Evolutionary conservation across 1,284 basidiomycete genomes (phyloP), one percentile per base, ranked within the genome.

Genomic region (Puccinia hordei): DNA sequence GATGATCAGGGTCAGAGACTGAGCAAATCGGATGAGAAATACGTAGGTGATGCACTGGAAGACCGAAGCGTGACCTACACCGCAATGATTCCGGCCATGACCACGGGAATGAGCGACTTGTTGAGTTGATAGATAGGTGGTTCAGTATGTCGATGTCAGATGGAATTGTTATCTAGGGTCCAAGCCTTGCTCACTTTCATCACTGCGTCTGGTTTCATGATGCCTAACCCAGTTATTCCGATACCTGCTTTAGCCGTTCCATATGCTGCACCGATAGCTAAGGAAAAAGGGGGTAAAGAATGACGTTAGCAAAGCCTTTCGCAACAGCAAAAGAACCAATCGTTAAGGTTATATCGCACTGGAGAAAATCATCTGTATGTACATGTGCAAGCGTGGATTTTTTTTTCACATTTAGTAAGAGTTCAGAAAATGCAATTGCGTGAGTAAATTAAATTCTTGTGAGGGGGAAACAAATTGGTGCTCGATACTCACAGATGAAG

Each of bases 11-110:
- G 49, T 76, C 59, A 66, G 35, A 53, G 17, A 24, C 12, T 15
- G 46, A 76, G n/a, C 5, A 33, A 13, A 8, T 57, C 27, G 57
- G n/a, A 63, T 44, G 24, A 68, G 17, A 19, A 22, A 24, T 27
- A 17, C 9, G 19, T 19, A 53, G 35, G 12, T 55, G 35, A 19
- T 15, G n/a, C 63, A 3, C 17, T 22, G 27, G 6, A 49, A 69
- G 57, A 65, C n/a, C n/a, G 10, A 55, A 49, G 27, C 33, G 17
- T 35, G 44, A 35, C 65, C 81, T 82, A 80, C 81, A 87, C 90
- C 74, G 90, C 90, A 83, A 91, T 95, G 88, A 99, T 98, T 94
- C 95, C 95, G 89, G 95, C 94, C 95, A 99, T 98, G 87, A 99
- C 92, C 86, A 98, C 95, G 35, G 95, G 95, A 85, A 98, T 94